Percentiles rank a stretch among this genome's conserved stretches.
These are phyloP conservation scores for Dysphania ambrosioides DNA, from an alignment of 148 eudicot genomes.

Conservation along the genomic window DNA sequence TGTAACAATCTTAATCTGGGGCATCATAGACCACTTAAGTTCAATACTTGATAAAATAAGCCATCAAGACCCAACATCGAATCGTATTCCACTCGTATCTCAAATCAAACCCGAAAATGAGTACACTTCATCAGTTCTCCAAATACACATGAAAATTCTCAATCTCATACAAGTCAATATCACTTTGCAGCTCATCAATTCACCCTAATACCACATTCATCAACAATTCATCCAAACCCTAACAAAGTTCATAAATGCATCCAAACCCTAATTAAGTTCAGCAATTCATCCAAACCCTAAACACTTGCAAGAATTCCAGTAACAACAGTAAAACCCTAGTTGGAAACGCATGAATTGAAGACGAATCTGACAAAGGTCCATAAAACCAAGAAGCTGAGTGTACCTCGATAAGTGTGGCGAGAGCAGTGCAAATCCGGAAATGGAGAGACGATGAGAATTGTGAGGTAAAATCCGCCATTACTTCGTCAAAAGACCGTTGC, in stretches of 20 bases:
- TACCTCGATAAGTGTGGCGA: conserved; percentile 55
- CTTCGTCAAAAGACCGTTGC: conserved; percentile 45
- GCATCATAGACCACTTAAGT: background rate
- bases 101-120: background rate
- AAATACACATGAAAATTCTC: background rate
- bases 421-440: conserved; percentile 54
- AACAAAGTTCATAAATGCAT: background rate
- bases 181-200: background rate
- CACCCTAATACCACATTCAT: background rate
- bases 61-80: background rate
- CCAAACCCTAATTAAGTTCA: conserved; percentile 18
- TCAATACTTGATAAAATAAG: no score
- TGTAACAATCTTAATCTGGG: background rate
- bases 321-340: conserved; percentile 14
- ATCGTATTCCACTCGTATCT: background rate
- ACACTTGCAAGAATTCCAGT: no score
- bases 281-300: no score
- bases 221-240: background rate
- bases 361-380: background rate
- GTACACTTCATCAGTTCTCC: background rate
- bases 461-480: conserved; percentile 52
- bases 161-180: background rate
- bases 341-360: background rate
- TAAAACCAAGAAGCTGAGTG: background rate
- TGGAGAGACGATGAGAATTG: conserved; percentile 45